Conservation (phyloP, 495 filamentous ascomycete genomes). For the Penicillium angulare region DNA sequence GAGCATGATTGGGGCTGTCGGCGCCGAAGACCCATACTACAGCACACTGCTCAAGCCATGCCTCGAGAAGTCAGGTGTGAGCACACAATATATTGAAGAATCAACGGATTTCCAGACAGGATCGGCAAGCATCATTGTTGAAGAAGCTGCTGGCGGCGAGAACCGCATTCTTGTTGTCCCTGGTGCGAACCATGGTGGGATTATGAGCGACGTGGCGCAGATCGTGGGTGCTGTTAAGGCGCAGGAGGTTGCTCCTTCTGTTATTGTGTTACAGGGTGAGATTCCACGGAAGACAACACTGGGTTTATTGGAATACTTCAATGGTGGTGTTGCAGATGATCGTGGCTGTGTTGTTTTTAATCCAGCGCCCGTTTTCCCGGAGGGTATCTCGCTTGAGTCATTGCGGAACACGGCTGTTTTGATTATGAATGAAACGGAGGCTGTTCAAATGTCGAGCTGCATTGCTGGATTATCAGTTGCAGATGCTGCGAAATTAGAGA, state of each 20-base stretch:
- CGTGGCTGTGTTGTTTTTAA: slow-evolving; percentile 45
- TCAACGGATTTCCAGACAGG: slow-evolving; percentile 17
- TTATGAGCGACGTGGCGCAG: slow-evolving; percentile 11
- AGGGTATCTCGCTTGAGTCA: slow-evolving; percentile 46
- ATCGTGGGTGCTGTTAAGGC: slow-evolving; percentile 7
- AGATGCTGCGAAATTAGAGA: slow-evolving; percentile 1
- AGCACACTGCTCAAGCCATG: slow-evolving; percentile 17
- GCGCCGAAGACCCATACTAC: slow-evolving; percentile 23
- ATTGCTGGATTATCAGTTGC: slow-evolving; percentile 18
- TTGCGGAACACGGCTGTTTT: slow-evolving; percentile 63
- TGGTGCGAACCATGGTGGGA: slow-evolving; percentile 62
- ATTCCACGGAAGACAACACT: slow-evolving; percentile 68
- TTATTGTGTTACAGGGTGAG: slow-evolving; percentile 78
- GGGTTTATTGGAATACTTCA: slow-evolving; percentile 56
- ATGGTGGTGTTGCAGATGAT: neutral
- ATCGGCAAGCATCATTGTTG: slow-evolving; percentile 28
- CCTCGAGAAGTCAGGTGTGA: slow-evolving; percentile 19
- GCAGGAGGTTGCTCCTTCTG: slow-evolving; percentile 33
- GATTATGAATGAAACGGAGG: slow-evolving; percentile 82
- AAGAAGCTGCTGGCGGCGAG: slow-evolving; percentile 46
- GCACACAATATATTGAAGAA: slow-evolving; percentile 16
- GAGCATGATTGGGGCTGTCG: slow-evolving; percentile 28
- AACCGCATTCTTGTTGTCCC: slow-evolving; percentile 76
- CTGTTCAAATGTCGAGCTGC: slow-evolving; percentile 54
- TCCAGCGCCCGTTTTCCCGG: slow-evolving; percentile 64